Conservation (phyloP, 768 basidiomycete genomes). For the Phallus indusiatus region DNA sequence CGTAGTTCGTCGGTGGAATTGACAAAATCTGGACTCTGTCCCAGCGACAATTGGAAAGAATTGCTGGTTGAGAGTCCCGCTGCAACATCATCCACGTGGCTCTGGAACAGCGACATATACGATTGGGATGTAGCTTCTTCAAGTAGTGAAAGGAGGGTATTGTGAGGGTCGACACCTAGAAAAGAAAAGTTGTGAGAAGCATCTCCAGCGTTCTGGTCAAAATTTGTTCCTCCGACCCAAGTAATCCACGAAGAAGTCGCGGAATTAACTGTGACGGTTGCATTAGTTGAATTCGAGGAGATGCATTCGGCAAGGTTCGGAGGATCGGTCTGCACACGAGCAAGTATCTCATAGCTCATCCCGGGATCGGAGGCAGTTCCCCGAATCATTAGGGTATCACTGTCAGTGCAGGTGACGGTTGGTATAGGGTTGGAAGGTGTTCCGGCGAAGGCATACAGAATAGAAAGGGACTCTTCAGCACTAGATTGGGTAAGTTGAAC, state of each 20-base stretch:
- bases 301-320: conserved; percentile 22
- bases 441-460: background rate
- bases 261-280: conserved; percentile 26
- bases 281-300: conserved; percentile 26
- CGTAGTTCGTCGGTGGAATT: conserved; percentile 50
- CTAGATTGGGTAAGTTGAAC: conserved; percentile 42
- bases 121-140: conserved; percentile 11
- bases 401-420: conserved; percentile 50
- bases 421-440: conserved; percentile 27
- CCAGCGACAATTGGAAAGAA: conserved; percentile 47
- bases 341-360: conserved; percentile 66
- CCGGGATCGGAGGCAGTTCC: conserved; percentile 37
- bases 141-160: conserved; percentile 30
- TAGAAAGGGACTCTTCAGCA: background rate
- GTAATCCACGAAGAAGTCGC: conserved; percentile 52
- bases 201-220: conserved; percentile 52
- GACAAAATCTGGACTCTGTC: conserved; percentile 42
- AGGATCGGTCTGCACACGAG: conserved; percentile 29
- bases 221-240: conserved; percentile 71
- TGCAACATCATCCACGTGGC: conserved; percentile 45
- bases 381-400: conserved; percentile 44
- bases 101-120: conserved; percentile 33
- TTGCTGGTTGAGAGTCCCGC: conserved; percentile 22
- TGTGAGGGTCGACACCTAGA: conserved; percentile 51
- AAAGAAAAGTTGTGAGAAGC: conserved; percentile 50